Evolutionary conservation across 345 rosid genomes (phyloP).

Genomic region (Eucalyptus victrix): DNA sequence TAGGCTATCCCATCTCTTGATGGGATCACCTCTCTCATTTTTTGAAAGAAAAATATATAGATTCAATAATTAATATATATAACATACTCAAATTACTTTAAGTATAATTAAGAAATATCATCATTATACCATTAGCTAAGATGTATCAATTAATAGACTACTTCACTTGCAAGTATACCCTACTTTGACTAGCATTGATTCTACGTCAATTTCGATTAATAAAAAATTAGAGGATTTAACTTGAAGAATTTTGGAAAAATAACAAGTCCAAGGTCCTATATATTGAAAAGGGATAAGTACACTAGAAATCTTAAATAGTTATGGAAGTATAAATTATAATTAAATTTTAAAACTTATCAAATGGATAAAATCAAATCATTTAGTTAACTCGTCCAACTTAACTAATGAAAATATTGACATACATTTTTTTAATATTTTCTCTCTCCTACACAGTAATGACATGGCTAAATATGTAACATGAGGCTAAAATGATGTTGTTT

Average conservation of each 20-base stretch:
- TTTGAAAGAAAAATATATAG: neutral
- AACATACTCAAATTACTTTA: no score
- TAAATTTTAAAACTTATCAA: rapidly evolving
- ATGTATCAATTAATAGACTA: neutral
- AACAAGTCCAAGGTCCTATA: neutral
- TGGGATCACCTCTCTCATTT: neutral
- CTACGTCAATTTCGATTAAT: rapidly evolving
- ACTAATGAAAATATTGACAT: no score
- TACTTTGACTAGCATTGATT: neutral
- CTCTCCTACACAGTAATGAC: rapidly evolving
- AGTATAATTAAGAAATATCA: neutral
- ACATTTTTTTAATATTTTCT: no score
- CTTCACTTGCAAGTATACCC: neutral
- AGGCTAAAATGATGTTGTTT: no score
- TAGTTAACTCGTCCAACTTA: no score
- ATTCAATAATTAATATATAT: neutral
- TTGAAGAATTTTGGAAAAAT: neutral
- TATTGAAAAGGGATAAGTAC: rapidly evolving
- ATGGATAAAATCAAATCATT: rapidly evolving
- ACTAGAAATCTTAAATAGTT: no score
- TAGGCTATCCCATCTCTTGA: neutral
- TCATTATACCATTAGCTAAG: neutral
- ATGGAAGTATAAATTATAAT: no score
- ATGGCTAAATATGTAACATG: no score
- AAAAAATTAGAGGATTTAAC: neutral